Conservation (phyloP, 805 yeast genomes). For the Hanseniaspora guilliermondii region DNA sequence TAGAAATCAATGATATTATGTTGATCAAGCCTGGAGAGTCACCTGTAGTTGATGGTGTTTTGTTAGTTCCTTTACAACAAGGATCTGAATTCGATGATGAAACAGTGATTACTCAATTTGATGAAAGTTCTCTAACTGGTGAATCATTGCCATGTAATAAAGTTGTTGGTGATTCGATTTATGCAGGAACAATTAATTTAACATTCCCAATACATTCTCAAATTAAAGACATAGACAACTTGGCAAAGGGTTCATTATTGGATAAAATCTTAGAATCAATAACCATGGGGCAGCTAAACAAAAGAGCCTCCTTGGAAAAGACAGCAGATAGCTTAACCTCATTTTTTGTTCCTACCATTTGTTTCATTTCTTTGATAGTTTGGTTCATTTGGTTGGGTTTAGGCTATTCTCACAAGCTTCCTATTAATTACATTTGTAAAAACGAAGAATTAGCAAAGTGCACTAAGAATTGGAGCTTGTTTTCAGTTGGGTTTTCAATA, state of each 20-base stretch:
- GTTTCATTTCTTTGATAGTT: slow-evolving; percentile 44
- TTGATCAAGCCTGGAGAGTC: slow-evolving; percentile 43
- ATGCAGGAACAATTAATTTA: slow-evolving; percentile 60
- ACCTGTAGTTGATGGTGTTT: slow-evolving; percentile 46
- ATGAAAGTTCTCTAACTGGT: slow-evolving; percentile 52
- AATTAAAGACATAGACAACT: slow-evolving; percentile 2
- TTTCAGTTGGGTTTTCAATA: slow-evolving; percentile 68
- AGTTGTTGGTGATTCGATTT: slow-evolving; percentile 49
- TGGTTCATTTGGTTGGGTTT: slow-evolving; percentile 60
- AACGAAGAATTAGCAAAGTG: slow-evolving; percentile 39
- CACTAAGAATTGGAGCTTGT: slow-evolving; percentile 44
- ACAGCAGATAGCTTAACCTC: slow-evolving; percentile 59
- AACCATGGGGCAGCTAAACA: slow-evolving; percentile 56
- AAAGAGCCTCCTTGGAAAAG: slow-evolving; percentile 57
- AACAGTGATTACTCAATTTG: slow-evolving; percentile 32
- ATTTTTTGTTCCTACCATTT: slow-evolving; percentile 59
- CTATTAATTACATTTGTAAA: slow-evolving; percentile 43
- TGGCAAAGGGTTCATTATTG: slow-evolving; percentile 41
- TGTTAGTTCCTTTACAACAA: background rate
- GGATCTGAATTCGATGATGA: background rate
- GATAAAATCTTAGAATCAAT: slow-evolving; percentile 61
- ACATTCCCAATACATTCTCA: slow-evolving; percentile 5
- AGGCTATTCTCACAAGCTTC: slow-evolving; percentile 44
- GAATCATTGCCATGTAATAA: slow-evolving; percentile 50
- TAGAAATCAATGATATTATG: slow-evolving; percentile 43